Conservation (phyloP, 2,329 filamentous ascomycete genomes). For the Coleophoma crateriformis region DNA sequence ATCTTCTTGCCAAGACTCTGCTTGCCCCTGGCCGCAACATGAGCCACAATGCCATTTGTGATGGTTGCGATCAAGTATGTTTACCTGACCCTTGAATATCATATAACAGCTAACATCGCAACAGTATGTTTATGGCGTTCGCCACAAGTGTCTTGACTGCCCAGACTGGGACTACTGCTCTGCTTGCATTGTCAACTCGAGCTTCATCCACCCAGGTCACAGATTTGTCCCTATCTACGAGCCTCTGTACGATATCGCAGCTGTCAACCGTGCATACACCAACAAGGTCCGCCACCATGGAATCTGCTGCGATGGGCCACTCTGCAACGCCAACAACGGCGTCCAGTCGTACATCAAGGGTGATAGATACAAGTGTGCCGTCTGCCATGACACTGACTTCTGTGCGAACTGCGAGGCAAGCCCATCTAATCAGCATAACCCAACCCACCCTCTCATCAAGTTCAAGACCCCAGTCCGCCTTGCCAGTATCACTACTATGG, state of each 20-base stretch:
- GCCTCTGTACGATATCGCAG: slow-evolving; percentile 41
- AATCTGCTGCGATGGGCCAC: slow-evolving; percentile 90
- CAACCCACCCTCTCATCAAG: slow-evolving; percentile 94
- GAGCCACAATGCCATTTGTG: slow-evolving; percentile 84
- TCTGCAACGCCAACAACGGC: slow-evolving; percentile 60
- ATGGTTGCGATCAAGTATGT: slow-evolving; percentile 74
- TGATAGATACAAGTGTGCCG: slow-evolving; percentile 91
- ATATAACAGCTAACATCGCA: not conserved
- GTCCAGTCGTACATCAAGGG: slow-evolving; percentile 72
- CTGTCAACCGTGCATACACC: slow-evolving; percentile 35
- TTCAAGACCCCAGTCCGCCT: slow-evolving; percentile 90
- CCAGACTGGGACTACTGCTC: slow-evolving; percentile 97
- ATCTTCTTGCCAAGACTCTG: slow-evolving; percentile 56
- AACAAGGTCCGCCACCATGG: slow-evolving; percentile 62
- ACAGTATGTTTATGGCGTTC: slow-evolving; percentile 75
- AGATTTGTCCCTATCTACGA: slow-evolving; percentile 87
- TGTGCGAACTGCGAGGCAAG: slow-evolving; percentile 90
- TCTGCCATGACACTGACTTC: slow-evolving; percentile 93
- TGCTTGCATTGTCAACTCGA: slow-evolving; percentile 63
- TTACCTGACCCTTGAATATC: not conserved
- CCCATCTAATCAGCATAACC: slow-evolving; percentile 81
- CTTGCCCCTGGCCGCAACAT: slow-evolving; percentile 76
- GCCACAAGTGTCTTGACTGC: slow-evolving; percentile 95
- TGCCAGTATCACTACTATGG: slow-evolving; percentile 79
- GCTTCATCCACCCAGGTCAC: slow-evolving; percentile 70